phyloP scores from a whole-genome alignment of 768 basidiomycete species.

The Gelatoporia subvermispora region DNA sequence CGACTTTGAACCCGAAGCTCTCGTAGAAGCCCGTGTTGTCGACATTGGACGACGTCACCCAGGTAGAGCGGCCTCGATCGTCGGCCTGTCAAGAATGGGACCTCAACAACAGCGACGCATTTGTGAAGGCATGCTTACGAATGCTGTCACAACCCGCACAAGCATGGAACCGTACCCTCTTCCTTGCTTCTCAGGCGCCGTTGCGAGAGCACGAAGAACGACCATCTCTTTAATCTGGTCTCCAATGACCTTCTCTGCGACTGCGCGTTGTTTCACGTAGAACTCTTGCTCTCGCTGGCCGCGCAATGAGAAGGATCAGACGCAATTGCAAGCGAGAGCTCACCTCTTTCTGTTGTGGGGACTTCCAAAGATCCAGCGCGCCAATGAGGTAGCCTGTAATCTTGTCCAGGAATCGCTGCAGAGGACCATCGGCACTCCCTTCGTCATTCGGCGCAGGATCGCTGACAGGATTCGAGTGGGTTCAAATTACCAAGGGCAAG shows the following conservation, averaged over 20 bases:
- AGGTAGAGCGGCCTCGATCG: conserved; percentile 7
- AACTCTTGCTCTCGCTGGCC: neutral
- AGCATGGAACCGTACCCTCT: conserved; percentile 1
- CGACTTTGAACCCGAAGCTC: conserved; percentile 8
- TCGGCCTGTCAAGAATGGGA: conserved; percentile 9
- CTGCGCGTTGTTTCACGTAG: neutral
- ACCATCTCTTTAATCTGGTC: neutral
- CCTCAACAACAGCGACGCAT: neutral
- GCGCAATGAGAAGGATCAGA: neutral
- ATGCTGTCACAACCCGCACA: neutral
- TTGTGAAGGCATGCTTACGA: neutral
- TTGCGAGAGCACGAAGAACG: neutral
- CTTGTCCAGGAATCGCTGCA: neutral
- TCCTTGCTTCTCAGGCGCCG: conserved; percentile 3
- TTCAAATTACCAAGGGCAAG: too few species aligned
- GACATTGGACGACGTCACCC: conserved; percentile 7
- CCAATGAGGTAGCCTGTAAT: neutral
- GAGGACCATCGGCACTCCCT: too few species aligned
- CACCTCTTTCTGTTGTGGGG: neutral
- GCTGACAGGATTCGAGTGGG: too few species aligned
- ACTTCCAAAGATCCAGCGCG: neutral
- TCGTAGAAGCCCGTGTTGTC: conserved; percentile 15
- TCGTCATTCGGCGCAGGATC: too few species aligned
- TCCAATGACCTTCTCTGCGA: neutral
- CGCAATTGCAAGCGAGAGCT: neutral